Evolutionary conservation across 1,139 yeast species (phyloP).

Genomic region (Kodamaea suecica): DNA sequence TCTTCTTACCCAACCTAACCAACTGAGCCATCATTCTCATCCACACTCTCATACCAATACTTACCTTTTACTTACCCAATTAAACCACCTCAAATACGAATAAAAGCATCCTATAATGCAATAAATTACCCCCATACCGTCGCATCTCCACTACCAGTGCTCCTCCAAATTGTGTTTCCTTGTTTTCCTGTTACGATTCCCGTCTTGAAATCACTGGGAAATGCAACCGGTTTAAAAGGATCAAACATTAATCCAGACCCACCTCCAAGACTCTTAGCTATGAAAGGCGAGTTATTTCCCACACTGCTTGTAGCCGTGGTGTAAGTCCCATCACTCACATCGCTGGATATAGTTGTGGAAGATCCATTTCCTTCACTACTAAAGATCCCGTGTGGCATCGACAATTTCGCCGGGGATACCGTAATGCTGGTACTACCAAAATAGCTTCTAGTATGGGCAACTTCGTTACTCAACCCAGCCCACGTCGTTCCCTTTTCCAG

Average conservation of each 20-base stretch:
- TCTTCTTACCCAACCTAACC: too few relatives aligned
- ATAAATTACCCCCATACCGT: constrained; percentile 25
- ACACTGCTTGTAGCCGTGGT: background rate
- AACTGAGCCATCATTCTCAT: too few relatives aligned
- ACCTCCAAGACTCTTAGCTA: constrained; percentile 4
- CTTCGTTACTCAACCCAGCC: background rate
- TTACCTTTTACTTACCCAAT: too few relatives aligned
- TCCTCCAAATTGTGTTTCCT: constrained; percentile 12
- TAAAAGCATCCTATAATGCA: too few relatives aligned
- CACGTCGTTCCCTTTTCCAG: too few relatives aligned
- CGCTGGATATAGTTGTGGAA: background rate
- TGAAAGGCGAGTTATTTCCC: too few relatives aligned
- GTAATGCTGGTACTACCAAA: background rate
- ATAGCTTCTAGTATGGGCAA: background rate
- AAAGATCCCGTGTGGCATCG: background rate
- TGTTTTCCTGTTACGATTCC: background rate
- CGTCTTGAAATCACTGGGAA: constrained; percentile 3
- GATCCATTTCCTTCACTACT: background rate
- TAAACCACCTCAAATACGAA: too few relatives aligned
- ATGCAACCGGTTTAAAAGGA: constrained; percentile 22
- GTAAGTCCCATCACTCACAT: background rate
- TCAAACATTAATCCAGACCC: constrained; percentile 14
- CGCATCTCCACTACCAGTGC: constrained; percentile 13
- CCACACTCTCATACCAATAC: too few relatives aligned
- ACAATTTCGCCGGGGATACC: background rate